Evolutionary conservation across 306 rosid genomes (phyloP).

Genomic region (Prunus mongolica): DNA sequence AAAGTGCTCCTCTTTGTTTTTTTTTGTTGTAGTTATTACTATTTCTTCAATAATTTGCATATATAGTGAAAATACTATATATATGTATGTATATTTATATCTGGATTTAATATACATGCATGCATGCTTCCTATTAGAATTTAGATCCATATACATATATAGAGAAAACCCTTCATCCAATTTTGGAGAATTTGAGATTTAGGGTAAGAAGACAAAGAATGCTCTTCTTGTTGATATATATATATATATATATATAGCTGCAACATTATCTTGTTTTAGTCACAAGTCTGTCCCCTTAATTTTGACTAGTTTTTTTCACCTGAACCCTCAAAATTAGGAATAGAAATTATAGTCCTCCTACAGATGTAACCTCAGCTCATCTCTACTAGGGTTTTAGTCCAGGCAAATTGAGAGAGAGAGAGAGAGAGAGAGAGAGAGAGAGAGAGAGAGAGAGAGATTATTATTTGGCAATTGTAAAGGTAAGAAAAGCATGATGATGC

Average conservation of each 20-base stretch:
- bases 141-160: neutral
- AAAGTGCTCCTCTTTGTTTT: neutral
- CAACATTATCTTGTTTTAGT: no score
- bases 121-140: neutral
- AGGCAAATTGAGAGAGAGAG: neutral
- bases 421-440: slow-evolving; percentile 20
- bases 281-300: no score
- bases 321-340: no score
- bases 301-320: no score
- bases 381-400: neutral
- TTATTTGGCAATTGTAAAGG: neutral
- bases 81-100: neutral
- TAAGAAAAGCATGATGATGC: neutral
- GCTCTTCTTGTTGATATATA: no score
- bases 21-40: no score
- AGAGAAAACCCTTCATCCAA: no score
- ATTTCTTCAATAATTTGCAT: neutral
- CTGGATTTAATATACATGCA: neutral
- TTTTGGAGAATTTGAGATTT: no score
- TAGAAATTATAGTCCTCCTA: neutral
- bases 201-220: no score
- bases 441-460: neutral
- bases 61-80: neutral
- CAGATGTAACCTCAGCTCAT: neutral
- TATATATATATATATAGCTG: no score